Conservation (phyloP, 176 grass and related monocot genomes). For the Cenchrus americanus region DNA sequence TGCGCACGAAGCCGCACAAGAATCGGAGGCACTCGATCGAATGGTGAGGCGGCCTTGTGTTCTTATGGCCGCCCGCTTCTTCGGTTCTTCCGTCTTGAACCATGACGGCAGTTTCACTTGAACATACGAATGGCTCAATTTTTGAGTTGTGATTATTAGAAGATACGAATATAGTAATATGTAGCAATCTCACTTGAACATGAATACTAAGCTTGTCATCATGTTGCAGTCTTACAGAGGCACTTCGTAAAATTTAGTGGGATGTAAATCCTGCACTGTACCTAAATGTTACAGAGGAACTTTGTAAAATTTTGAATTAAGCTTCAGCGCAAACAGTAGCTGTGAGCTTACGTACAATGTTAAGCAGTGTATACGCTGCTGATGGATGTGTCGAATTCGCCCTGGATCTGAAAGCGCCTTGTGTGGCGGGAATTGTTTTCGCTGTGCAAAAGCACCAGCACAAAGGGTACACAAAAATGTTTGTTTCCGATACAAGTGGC, state of each 20-base stretch:
- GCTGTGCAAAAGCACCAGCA: neutral
- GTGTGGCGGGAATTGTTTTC: neutral
- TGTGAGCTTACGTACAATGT: neutral
- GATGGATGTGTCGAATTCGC: neutral
- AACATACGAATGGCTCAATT: neutral
- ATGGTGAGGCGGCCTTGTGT: neutral
- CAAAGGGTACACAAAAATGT: neutral
- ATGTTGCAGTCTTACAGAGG: neutral
- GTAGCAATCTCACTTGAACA: neutral
- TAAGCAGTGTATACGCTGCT: too few species aligned
- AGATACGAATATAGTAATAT: neutral
- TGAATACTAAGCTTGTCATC: neutral
- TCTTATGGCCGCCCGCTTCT: neutral
- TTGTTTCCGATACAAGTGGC: neutral
- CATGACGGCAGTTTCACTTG: neutral
- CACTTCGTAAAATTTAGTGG: neutral
- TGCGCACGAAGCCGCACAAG: constrained; percentile 56
- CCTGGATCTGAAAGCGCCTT: neutral
- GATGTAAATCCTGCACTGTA: neutral
- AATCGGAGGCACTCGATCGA: constrained; percentile 73
- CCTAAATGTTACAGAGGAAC: neutral
- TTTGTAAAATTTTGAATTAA: neutral
- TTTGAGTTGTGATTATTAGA: neutral
- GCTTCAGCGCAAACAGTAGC: neutral
- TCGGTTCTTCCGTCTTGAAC: neutral